These are phyloP conservation scores for Lactarius sp. DNA, from an alignment of 768 basidiomycete species.

Conservation along the genomic window DNA sequence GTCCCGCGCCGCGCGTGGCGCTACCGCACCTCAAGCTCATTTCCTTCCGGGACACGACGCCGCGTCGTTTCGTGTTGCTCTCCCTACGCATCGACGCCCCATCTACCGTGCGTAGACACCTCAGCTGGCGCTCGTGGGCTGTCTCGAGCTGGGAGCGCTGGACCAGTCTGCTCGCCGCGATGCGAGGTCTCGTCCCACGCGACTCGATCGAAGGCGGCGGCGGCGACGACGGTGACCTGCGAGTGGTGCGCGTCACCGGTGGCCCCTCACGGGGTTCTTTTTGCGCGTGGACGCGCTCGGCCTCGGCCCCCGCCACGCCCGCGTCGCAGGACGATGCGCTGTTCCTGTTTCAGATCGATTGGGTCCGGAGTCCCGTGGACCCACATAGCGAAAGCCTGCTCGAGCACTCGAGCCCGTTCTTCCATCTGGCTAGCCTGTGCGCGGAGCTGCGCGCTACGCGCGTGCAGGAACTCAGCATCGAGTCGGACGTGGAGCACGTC, in stretches of 20 bases:
- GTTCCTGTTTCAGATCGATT: conserved; percentile 12
- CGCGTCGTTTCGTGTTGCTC: conserved; percentile 17
- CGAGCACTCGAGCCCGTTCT: conserved; percentile 20
- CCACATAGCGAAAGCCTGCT: conserved; percentile 1
- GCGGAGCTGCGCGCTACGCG: background rate
- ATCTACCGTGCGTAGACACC: conserved; percentile 10
- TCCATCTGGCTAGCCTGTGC: conserved; percentile 15
- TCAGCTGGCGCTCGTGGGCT: conserved; percentile 20
- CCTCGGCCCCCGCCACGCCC: background rate
- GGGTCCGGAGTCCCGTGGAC: conserved; percentile 17
- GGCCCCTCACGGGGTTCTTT: conserved; percentile 15
- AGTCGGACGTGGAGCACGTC: background rate
- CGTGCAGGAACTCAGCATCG: conserved; percentile 1
- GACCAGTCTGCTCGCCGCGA: background rate
- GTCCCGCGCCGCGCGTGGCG: background rate
- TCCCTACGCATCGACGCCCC: conserved; percentile 9
- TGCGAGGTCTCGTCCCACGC: conserved; percentile 12
- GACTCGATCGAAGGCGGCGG: background rate
- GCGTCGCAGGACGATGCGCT: conserved; percentile 1
- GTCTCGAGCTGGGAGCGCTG: conserved; percentile 17
- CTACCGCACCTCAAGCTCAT: conserved; percentile 10
- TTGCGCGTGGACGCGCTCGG: conserved; percentile 4
- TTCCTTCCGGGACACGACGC: conserved; percentile 18
- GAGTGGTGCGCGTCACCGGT: conserved; percentile 1
- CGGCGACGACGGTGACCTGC: conserved; percentile 1